Base-by-base conservation (phyloP, 805 yeast genomes). In the Hanseniaspora mollemarum region DNA sequence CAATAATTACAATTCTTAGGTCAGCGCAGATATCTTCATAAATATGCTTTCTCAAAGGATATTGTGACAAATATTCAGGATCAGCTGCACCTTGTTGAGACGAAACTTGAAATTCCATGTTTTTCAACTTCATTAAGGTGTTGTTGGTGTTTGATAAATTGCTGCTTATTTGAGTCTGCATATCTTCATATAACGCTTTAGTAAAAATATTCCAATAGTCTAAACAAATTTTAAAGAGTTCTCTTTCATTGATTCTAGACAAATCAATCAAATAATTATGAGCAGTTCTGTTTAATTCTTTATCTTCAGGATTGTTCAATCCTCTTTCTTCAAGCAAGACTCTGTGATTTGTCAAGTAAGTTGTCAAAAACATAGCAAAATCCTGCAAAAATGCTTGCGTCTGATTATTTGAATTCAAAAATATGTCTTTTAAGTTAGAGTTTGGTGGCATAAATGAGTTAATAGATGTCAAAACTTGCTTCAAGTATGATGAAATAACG, bases 331-430 rank as follows among this genome's bases (percentile, higher is more conserved):
- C 90, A 55, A 84, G 66, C 3, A 80, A 72, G 22, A 68, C 54
- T 54, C 83, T 74, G 65, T 92, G 96, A 63, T 79, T 80, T 32
- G 81, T 69, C 56, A 92, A 70, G 62, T 84, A 90, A 2, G 95
- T 84, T 49, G 92, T 81, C 59, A 92, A 73, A 65, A 82, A 92
- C 83, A 90, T 81, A 16, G 96, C 95, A 60, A 92, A 75, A 70
- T 92, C 96, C 67, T 92, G 96, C 58, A 92, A 76, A 61, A 88
- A 88, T 35, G 92, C 88, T 71, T 92, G 97, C 62, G 90, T 96
- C 41, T 76, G 71, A 19, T 94, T 76, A 61, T 75, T 76, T 6
- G 95, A 95, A 57, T 73, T 71, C 46, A 76, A 73, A 67, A 92
- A 92, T 25, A 84, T 77, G 46, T 72, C 72, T 58, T 75, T 78